Evolutionary conservation across 352 stramenopile genomes (phyloP).

Genomic region (Pythium diclinum): DNA sequence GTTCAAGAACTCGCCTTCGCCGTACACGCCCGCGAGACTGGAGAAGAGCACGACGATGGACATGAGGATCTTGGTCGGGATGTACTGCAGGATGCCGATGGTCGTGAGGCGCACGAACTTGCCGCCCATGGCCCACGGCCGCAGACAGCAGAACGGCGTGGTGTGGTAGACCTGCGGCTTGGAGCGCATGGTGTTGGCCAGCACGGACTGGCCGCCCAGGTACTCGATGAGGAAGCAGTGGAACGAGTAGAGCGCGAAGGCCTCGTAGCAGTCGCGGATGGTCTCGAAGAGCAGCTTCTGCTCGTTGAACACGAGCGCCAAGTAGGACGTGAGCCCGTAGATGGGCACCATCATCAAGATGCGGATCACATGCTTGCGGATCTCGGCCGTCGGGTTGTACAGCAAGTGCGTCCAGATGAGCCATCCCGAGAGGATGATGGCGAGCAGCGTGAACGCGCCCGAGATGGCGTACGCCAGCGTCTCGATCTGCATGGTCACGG

Average conservation of each 20-base stretch:
- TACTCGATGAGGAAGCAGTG: conserved; percentile 92
- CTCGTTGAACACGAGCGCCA: conserved; percentile 88
- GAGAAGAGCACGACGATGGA: conserved; percentile 87
- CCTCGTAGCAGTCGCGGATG: conserved; percentile 91
- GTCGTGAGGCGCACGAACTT: conserved; percentile 93
- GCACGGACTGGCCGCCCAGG: conserved; percentile 76
- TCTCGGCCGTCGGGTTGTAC: conserved; percentile 76
- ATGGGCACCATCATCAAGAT: conserved; percentile 94
- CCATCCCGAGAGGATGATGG: conserved; percentile 82
- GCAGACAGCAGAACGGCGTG: conserved; percentile 84
- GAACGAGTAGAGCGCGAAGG: conserved; percentile 93
- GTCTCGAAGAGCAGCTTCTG: conserved; percentile 90
- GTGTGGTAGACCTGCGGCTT: conserved; percentile 83
- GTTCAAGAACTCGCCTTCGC: conserved; percentile 86
- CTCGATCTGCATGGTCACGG: conserved; percentile 72
- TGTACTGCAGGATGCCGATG: conserved; percentile 92
- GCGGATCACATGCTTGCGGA: conserved; percentile 91
- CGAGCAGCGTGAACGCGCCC: conserved; percentile 81
- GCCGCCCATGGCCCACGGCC: conserved; percentile 88
- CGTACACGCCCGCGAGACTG: conserved; percentile 83
- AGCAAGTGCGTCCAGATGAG: conserved; percentile 88
- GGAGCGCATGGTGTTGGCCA: conserved; percentile 82
- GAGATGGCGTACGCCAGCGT: conserved; percentile 87
- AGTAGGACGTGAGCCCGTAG: conserved; percentile 89
- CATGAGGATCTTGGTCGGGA: conserved; percentile 87